phyloP scores from a whole-genome alignment of 1,284 basidiomycete genomes.

The Cutaneotrichosporon spelunceum region DNA sequence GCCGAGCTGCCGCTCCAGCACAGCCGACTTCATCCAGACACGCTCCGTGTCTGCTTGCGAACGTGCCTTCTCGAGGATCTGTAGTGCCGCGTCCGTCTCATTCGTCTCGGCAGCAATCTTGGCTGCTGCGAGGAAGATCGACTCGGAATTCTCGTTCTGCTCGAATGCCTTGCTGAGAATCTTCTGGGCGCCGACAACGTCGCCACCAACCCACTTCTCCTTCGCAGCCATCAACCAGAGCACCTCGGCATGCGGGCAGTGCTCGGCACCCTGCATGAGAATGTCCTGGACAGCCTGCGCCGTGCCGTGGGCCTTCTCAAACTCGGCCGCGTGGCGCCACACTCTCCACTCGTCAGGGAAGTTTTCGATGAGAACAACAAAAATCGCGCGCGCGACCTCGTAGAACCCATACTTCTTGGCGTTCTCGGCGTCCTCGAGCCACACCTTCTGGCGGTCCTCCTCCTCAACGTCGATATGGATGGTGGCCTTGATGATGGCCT shows the following conservation, averaged over 20 bases:
- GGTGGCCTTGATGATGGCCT: slow-evolving; percentile 93
- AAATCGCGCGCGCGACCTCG: slow-evolving; percentile 78
- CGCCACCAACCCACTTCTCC: slow-evolving; percentile 85
- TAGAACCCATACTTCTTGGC: slow-evolving; percentile 72
- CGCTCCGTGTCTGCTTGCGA: slow-evolving; percentile 85
- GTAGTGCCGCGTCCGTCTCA: slow-evolving; percentile 76
- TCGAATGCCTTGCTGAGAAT: slow-evolving; percentile 87
- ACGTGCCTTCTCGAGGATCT: slow-evolving; percentile 81
- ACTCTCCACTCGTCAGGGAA: slow-evolving; percentile 78
- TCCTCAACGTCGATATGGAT: slow-evolving; percentile 93
- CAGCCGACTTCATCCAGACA: slow-evolving; percentile 97
- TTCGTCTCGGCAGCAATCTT: slow-evolving; percentile 94
- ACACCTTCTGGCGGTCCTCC: slow-evolving; percentile 82
- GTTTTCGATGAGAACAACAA: slow-evolving; percentile 85
- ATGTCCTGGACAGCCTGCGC: slow-evolving; percentile 79
- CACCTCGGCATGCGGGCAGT: slow-evolving; percentile 90
- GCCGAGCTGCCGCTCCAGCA: slow-evolving; percentile 87
- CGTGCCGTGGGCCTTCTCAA: slow-evolving; percentile 86
- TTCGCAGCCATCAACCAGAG: slow-evolving; percentile 97
- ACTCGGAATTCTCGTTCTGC: slow-evolving; percentile 92
- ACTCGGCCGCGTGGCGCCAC: slow-evolving; percentile 85
- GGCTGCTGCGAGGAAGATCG: slow-evolving; percentile 94
- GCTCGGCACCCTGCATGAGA: slow-evolving; percentile 74
- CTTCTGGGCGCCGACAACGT: slow-evolving; percentile 79
- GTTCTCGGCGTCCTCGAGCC: slow-evolving; percentile 85